Percentiles rank a stretch among this genome's conserved stretches.
Evolutionary conservation across 2,329 filamentous ascomycete species (phyloP).

Genomic region (Dactylellina parvicollis): DNA sequence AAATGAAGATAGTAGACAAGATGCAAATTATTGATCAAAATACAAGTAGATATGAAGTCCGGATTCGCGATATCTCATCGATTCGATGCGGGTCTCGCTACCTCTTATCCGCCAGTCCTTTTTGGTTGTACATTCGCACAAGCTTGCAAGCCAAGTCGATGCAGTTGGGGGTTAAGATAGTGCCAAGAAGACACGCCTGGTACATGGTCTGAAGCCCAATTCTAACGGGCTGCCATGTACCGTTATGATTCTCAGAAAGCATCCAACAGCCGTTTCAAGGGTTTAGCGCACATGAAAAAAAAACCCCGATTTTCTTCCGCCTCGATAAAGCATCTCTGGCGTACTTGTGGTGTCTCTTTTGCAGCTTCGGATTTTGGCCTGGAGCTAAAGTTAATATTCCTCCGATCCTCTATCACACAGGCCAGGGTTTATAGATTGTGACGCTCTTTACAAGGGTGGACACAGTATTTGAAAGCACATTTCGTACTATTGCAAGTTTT

Average conservation of each 20-base stretch:
- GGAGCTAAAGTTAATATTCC: slow-evolving; percentile 2
- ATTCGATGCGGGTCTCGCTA: no score
- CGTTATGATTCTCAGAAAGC: slow-evolving; percentile 24
- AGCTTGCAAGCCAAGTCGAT: slow-evolving; percentile 21
- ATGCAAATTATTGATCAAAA: no score
- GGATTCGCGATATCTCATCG: no score
- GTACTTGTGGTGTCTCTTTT: slow-evolving; percentile 2
- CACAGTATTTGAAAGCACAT: no score
- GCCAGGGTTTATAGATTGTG: no score
- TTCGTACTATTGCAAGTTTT: slow-evolving; percentile 13
- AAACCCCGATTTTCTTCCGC: slow-evolving; percentile 31
- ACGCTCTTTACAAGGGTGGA: no score
- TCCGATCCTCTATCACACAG: slow-evolving; percentile 16
- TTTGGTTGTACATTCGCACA: no score
- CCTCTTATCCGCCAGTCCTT: no score
- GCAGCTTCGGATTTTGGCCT: no score
- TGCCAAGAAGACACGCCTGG: slow-evolving; percentile 31
- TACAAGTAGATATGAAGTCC: no score
- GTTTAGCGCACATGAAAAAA: slow-evolving; percentile 1
- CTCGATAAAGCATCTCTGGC: background rate
- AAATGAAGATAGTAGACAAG: no score
- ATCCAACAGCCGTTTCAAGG: slow-evolving; percentile 25
- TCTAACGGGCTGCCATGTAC: slow-evolving; percentile 9
- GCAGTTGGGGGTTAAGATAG: slow-evolving; percentile 26
- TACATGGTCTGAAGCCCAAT: slow-evolving; percentile 4